Evolutionary conservation across 2,329 filamentous ascomycete species (phyloP), one percentile per base, ranked within the genome.

Genomic region (Apiospora koreana): DNA sequence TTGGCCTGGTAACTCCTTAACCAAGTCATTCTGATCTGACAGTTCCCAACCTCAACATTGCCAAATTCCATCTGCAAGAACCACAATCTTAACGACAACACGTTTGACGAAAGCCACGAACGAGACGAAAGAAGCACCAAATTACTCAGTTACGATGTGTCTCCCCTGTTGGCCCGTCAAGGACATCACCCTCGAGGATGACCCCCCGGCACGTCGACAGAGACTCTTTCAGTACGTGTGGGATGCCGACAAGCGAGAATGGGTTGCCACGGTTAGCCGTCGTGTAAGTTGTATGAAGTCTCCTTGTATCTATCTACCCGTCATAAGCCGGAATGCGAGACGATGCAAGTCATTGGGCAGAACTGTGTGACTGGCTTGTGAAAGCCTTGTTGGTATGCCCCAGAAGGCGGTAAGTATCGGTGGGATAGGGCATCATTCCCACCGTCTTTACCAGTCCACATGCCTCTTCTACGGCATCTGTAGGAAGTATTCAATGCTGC

Each of bases 131-230:
- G 21, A 14, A 62, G 21, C 21, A 38, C 21, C 54, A 62, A n/a
- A 9, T 38, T 25, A 64, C 25, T 42, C 75, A 79, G 31, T n/a
- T 62, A n/a, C 66, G 8, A 88, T 89, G 86, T 89, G 87, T 74
- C 75, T 87, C n/a, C 82, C 84, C 6, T 87, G 85, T 75, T 88
- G 87, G 78, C 83, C 86, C 0, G 84, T 83, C 65, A 77, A 80
- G 77, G 85, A 86, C 77, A 71, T 86, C 77, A 81, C 85, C 77
- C 76, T 83, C 71, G 85, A 87, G 71, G 83, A 84, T 42, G 82
- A 85, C 71, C 81, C 82, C 23, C 64, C 67, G 21, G 25, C 43
- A 70, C 71, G 5, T 67, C 70, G 21, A 42, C 68, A 67, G 16
- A 68, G 72, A 46, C 68, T 73, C 58, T 74, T 75, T 70, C 77